Evolutionary conservation across 768 basidiomycete species (phyloP), one percentile per base, ranked within the genome.

Genomic region (Lactarius evosmus): DNA sequence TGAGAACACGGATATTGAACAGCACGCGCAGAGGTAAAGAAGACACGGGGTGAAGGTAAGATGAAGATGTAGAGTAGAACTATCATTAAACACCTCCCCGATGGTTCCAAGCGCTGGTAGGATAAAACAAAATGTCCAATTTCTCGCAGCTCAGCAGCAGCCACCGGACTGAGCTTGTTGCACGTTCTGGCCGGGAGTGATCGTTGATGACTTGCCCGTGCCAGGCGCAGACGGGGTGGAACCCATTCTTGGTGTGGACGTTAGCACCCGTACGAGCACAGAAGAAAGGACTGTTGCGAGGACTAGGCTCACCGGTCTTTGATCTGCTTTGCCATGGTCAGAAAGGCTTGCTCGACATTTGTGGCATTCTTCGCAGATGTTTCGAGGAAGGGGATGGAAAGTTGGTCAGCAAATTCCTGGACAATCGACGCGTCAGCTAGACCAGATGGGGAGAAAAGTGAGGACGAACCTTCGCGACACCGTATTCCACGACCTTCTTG

Each of bases 291-390:
- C 12, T 25, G 5, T 29, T 25, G 25, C 11, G 3, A 8, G 14
- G n/a, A n/a, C 17, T 40, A 25, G 32, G 67, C 84, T 34, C 71
- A 89, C 91, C 91, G 86, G 75, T 94, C 92, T 75, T 94, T 93
- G 74, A 94, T 93, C 77, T 93, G 92, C 81, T 96, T 92, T 4
- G 97, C 95, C 85, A 99, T 93, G 33, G 95, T 95, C 82, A 98
- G 87, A 85, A 99, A 99, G 6, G 97, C 95, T 77, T 99, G 94
- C 76, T 99, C 97, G 65, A 99, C 97, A 70, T 97, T 97, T 66
- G 95, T 95, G 58, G 95, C 93, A 71, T 91, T 94, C 90, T 98
- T 98, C 38, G 97, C 97, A n/a, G 91, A 94, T 14, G 97, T 99
- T 81, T 99, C 97, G 73, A 99, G 79, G 88, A 97, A 98, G 53